Conservation (phyloP, 768 basidiomycete species). For the Tricholoma bakamatsutake region DNA sequence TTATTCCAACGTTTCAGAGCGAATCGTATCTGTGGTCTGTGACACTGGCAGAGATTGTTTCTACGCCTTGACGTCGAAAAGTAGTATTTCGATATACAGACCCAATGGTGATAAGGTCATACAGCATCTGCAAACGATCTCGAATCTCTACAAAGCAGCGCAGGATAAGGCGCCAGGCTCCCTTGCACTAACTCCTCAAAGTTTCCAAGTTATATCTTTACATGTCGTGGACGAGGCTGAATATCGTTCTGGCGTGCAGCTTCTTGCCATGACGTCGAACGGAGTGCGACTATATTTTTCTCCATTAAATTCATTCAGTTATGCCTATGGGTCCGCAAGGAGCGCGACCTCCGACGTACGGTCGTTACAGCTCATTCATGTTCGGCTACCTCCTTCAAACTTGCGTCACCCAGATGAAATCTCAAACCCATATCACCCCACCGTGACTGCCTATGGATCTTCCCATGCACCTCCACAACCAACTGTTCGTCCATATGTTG, state of each 20-base stretch:
- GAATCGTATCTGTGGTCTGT: slow-evolving; percentile 60
- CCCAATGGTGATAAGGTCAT: slow-evolving; percentile 59
- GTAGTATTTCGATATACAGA: slow-evolving; percentile 61
- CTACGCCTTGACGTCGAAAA: slow-evolving; percentile 68
- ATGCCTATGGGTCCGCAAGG: slow-evolving; percentile 38
- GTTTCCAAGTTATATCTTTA: slow-evolving; percentile 64
- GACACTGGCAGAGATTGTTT: slow-evolving; percentile 68
- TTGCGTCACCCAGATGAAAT: slow-evolving; percentile 75
- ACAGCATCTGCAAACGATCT: slow-evolving; percentile 69
- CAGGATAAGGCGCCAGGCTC: slow-evolving; percentile 80
- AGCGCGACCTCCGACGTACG: slow-evolving; percentile 24
- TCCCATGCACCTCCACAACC: slow-evolving; percentile 40
- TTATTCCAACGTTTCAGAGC: slow-evolving; percentile 42
- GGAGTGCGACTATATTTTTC: slow-evolving; percentile 85
- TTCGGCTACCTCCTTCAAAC: slow-evolving; percentile 73
- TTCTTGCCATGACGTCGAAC: slow-evolving; percentile 77
- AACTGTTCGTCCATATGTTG: slow-evolving; percentile 49
- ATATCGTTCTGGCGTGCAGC: slow-evolving; percentile 63
- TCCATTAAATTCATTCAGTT: slow-evolving; percentile 44
- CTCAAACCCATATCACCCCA: slow-evolving; percentile 42
- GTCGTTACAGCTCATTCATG: slow-evolving; percentile 64
- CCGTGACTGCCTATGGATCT: slow-evolving; percentile 41
- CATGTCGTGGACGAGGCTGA: slow-evolving; percentile 65
- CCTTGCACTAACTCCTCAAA: slow-evolving; percentile 62
- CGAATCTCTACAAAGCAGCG: slow-evolving; percentile 66